These are phyloP conservation scores for Glycine tomentella DNA, from an alignment of 306 rosid species.

Conservation along the genomic window DNA sequence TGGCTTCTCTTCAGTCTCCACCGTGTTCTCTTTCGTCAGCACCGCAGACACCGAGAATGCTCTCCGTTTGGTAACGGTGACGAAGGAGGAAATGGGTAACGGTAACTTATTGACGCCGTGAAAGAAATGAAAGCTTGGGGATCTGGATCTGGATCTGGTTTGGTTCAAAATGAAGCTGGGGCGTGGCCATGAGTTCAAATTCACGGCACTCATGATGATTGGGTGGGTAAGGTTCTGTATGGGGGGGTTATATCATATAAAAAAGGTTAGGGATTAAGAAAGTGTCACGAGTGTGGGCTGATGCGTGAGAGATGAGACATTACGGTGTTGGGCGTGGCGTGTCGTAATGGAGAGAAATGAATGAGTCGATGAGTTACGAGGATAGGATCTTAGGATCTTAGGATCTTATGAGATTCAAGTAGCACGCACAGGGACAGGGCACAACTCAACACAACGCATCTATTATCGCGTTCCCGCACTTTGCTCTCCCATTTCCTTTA, in stretches of 20 bases:
- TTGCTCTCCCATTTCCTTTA: too few species aligned
- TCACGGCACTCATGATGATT: slow-evolving; percentile 61
- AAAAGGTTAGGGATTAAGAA: not conserved
- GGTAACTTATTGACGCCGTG: slow-evolving; percentile 35
- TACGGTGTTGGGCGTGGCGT: too few species aligned
- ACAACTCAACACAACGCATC: not conserved
- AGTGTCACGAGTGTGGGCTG: not conserved
- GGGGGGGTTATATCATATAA: too few species aligned
- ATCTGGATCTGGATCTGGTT: slow-evolving; percentile 50
- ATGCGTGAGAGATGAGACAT: too few species aligned
- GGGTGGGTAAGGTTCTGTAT: not conserved
- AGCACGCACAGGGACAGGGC: not conserved
- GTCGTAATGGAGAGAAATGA: not conserved
- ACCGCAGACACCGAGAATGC: slow-evolving; percentile 53
- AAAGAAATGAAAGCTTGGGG: slow-evolving; percentile 44
- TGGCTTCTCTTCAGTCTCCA: slow-evolving; percentile 38
- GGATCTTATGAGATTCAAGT: slow-evolving; percentile 12
- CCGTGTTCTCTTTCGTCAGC: slow-evolving; percentile 56
- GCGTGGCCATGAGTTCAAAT: slow-evolving; percentile 64
- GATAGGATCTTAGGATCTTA: too few species aligned
- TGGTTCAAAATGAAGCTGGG: slow-evolving; percentile 55
- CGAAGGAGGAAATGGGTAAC: not conserved
- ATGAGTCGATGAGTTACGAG: not conserved
- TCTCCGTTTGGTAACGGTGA: not conserved
- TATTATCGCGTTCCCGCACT: not conserved